Conservation (phyloP, 306 rosid genomes). For the Vicia sativa region DNA sequence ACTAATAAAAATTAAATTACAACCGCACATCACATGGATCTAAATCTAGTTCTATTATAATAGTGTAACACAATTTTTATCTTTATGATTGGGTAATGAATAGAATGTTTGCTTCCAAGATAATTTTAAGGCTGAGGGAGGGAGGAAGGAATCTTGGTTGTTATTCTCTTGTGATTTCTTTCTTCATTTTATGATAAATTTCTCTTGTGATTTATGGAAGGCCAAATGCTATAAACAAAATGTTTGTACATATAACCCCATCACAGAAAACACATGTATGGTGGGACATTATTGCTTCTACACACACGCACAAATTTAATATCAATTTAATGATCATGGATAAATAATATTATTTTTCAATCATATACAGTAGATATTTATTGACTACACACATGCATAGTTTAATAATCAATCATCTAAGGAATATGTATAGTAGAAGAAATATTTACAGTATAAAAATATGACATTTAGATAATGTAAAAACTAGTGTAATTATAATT, state of each 20-base stretch:
- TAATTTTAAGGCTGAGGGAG: neutral
- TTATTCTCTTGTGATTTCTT: neutral
- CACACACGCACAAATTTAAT: constrained; percentile 1
- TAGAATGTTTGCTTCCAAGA: no score
- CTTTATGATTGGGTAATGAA: no score
- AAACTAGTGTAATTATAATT: constrained; percentile 33
- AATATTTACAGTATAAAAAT: neutral
- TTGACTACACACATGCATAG: no score
- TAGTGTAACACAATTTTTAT: no score
- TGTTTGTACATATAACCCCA: neutral
- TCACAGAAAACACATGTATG: neutral
- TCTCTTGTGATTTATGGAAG: neutral
- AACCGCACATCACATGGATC: no score
- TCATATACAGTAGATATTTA: no score
- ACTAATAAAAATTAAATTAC: no score
- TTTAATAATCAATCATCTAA: neutral
- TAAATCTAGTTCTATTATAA: no score
- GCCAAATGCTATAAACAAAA: constrained; percentile 38
- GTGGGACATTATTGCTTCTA: constrained; percentile 14
- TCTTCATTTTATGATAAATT: neutral
- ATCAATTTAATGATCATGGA: neutral
- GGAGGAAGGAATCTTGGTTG: neutral
- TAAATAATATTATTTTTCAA: neutral
- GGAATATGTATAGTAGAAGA: neutral
- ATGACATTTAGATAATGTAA: neutral